Evolutionary conservation across 805 yeast species (phyloP), one percentile per base, ranked within the genome.

Genomic region (Nematodospora valgi): DNA sequence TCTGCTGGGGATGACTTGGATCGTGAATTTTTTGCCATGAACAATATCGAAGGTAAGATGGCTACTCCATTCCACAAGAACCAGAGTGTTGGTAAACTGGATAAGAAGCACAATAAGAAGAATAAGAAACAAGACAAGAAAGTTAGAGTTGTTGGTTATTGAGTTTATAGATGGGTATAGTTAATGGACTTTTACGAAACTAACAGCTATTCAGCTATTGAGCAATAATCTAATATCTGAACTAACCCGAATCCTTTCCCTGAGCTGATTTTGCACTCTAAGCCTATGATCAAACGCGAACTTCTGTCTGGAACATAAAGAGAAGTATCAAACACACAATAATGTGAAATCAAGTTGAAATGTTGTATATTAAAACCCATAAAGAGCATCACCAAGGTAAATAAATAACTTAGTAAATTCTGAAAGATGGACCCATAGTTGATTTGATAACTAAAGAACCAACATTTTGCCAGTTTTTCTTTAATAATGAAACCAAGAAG

Each of bases 401-500:
- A n/a, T n/a, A 21, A 21, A 21, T 21, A 19, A 40, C 65, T 76
- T 89, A 93, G 93, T 93, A 93, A 72, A 93, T 82, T 85, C 98
- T 89, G 94, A 82, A 87, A 69, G 98, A 85, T 71, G 98, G 98
- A 78, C 99, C 98, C 99, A 93, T 93, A 74, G 98, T 80, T 49
- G 96, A 87, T 81, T 93, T 93, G 80, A 93, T 83, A 68, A 89
- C 97, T 73, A 93, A 78, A 66, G 98, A 93, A 64, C 98, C 98
- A 68, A 93, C 97, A 77, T 93, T 93, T 82, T 93, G 99, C 99
- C 99, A 93, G 96, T 93, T 87, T 91, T 93, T 93, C 96, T 93
- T 93, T 73, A 93, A 82, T 74, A 93, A 78, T 55, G 99, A 93
- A 58, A 93, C 98, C 72, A 93, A 85, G 83, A 93, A 93, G 96